phyloP scores from a whole-genome alignment of 192 early-diverging fungal genomes.

The Coemansia sp. region DNA sequence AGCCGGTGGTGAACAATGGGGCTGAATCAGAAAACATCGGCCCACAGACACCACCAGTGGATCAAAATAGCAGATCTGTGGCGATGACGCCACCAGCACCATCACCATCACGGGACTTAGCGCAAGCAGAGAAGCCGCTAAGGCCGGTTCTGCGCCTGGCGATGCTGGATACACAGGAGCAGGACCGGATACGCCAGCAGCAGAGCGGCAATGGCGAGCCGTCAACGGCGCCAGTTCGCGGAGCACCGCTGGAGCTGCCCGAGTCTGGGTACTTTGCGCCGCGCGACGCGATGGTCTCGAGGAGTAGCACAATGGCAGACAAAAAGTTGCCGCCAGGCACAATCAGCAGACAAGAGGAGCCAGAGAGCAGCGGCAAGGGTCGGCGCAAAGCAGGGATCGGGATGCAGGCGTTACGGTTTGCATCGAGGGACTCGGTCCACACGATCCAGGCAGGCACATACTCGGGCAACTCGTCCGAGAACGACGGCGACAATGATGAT shows the following conservation, averaged over 20 bases:
- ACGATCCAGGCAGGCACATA: conserved; percentile 21
- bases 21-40: too few species aligned
- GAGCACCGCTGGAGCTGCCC: conserved; percentile 26
- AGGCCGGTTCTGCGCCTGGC: conserved; percentile 36
- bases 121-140: conserved; percentile 4
- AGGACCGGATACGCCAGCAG: conserved; percentile 10
- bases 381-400: background rate
- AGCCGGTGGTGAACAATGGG: too few species aligned
- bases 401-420: conserved; percentile 34
- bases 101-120: background rate
- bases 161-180: conserved; percentile 36
- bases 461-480: conserved; percentile 7
- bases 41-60: background rate
- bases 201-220: conserved; percentile 6
- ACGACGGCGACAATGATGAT: background rate
- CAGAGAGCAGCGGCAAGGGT: background rate
- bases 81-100: background rate
- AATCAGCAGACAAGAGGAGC: too few species aligned
- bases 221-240: conserved; percentile 28
- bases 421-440: conserved; percentile 42
- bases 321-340: background rate
- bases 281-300: conserved; percentile 14
- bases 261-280: conserved; percentile 49
- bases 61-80: background rate
- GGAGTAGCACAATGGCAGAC: conserved; percentile 10